Base-by-base conservation (phyloP, 1,284 basidiomycete species). In the Ustilago xerochloae region DNA sequence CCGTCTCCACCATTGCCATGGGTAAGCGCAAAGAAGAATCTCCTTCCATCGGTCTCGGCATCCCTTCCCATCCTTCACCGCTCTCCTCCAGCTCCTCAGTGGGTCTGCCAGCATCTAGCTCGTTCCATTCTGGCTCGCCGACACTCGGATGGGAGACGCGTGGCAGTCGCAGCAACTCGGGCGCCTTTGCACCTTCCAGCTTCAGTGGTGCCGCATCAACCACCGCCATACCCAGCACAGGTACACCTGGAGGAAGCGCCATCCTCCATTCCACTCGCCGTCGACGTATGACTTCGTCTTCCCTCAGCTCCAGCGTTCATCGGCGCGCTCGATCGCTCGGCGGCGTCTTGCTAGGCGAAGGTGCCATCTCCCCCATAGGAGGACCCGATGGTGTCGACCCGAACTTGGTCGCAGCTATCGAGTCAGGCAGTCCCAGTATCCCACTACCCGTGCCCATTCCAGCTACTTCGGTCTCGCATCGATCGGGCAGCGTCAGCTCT, bases 321-420 rank as follows among this genome's bases (percentile, higher is more conserved):
- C 75, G 82, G 6, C 72, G 82, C 32, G 75, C 81, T 12, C 72
- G 78, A n/a, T 84, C 82, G 6, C 69, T 81, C 10, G 79, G 77
- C 20, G 79, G 77, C 16, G 65, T 63, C 10, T 55, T 79, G 28
- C 60, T 81, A 7, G 70, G 75, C 15, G 75, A 75, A 36, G 64
- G 72, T 24, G 61, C 68, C 26, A 51, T 75, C 47, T 79, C 82
- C 35, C 77, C 82, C 6, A 65, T 84, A 10, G 82, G 82, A 33
- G 82, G 82, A 7, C 80, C 81, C 4, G 82, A 84, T 29, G 82
- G 82, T 22, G 81, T 84, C 10, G 82, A 84, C 60, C 82, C 82
- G 0, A 75, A 75, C 15, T 62, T 84, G 10, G 75, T 84, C 6
- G 82, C 82, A 10, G 82, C 82, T 16, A 82, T 84, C 58, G 69